Conservation (phyloP, 2,329 filamentous ascomycete genomes). For the Thielaviopsis populi region DNA sequence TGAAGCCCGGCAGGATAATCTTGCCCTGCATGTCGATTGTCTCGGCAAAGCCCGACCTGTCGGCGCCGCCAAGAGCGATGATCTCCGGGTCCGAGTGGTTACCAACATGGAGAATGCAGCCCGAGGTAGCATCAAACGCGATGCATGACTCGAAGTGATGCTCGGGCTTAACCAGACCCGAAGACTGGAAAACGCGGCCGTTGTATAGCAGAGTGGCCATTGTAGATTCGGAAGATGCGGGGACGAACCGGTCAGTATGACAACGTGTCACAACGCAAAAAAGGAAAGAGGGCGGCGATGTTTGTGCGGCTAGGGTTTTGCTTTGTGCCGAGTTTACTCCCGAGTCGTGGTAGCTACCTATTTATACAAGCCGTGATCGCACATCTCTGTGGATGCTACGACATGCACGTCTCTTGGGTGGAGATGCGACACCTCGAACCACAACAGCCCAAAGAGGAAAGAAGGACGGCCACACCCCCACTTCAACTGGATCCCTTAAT, state of each 20-base stretch:
- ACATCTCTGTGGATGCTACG: too few relatives aligned
- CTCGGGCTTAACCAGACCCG: conserved; percentile 14
- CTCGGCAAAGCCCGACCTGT: conserved; percentile 9
- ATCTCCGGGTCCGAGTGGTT: conserved; percentile 11
- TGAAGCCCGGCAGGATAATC: conserved; percentile 38
- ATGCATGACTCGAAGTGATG: conserved; percentile 15
- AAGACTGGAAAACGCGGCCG: conserved; percentile 18
- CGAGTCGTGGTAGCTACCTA: neutral
- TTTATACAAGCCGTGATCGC: neutral
- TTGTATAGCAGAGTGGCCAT: conserved; percentile 19
- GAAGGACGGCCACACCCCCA: neutral
- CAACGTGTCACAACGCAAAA: neutral
- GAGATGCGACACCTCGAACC: neutral
- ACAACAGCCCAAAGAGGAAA: neutral
- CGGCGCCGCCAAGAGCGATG: conserved; percentile 6
- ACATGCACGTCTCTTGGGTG: neutral
- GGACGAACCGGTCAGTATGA: neutral
- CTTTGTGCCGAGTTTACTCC: neutral
- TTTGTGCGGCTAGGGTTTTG: too few relatives aligned
- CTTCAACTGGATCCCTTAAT: neutral
- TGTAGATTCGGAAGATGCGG: neutral
- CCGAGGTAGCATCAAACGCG: conserved; percentile 13
- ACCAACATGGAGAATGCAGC: conserved; percentile 16
- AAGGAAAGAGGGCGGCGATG: neutral
- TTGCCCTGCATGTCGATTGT: conserved; percentile 25